Base-by-base conservation (phyloP, 495 filamentous ascomycete genomes). In the Lineolata rhizophorae region DNA sequence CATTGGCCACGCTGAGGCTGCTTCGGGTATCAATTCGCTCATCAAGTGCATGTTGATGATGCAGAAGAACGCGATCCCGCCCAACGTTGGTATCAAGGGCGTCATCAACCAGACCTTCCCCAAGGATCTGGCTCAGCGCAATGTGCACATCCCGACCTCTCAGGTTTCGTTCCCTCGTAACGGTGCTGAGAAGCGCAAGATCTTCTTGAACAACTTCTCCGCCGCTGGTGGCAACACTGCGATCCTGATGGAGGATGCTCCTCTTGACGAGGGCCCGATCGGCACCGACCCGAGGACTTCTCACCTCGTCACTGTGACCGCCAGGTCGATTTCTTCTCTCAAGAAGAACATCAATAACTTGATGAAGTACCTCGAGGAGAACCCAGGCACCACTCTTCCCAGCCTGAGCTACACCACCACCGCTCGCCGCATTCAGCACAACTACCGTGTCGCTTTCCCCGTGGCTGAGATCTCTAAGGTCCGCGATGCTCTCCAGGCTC, bases 31-130 rank as follows among this genome's bases (percentile, higher is more conserved):
- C 20, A 75, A 76, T 1, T 70, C 76, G 1, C 58, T 94, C 14
- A 61, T 80, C 49, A 94, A 94, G 53, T 69, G 85, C 1, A 49
- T 93, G 30, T 49, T 92, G 51, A 93, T 93, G 83, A 55, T 93
- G 51, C 61, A 74, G 49, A 75, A 85, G 46, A 76, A 72, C 44
- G 60, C 58, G 20, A 91, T 94, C 30, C 80, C 82, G 4, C 76
- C 80, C 5, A 80, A 87, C 39, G 71, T 77, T 35, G 81, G 81
- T n/a, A 85, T 85, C 58, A 87, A 91, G 56, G 67, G 60, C 5
- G 67, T 66, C 51, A 65, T 87, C 61, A 68, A 91, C 61, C 65
- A 76, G 55, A 74, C 65, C 20, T 87, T 85, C 56, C 79, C 81
- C 1, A 67, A 65, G 17, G 75, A 85, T 45, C 53, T 84, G 1